Percentiles rank a stretch among this genome's conserved stretches.
Conservation (phyloP, 2,329 filamentous ascomycete species). For the Hymenoscyphus fructigenus region DNA sequence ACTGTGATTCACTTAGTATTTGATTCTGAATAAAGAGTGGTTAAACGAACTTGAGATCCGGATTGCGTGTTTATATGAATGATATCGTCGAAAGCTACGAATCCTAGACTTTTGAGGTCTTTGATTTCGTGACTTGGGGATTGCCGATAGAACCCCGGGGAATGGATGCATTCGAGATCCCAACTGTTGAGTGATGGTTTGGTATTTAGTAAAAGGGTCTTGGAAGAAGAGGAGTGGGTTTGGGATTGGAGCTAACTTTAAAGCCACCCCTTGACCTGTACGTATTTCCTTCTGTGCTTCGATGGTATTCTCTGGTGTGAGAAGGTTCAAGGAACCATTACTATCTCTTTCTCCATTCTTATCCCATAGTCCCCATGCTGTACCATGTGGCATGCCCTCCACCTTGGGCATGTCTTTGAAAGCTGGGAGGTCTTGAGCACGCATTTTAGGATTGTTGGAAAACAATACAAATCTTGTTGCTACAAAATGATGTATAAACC, state of each 20-base stretch:
- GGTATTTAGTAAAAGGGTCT: background rate
- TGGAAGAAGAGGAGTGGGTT: background rate
- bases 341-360: slow-evolving; percentile 47
- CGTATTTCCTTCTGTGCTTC: slow-evolving; percentile 43
- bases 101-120: slow-evolving; percentile 31
- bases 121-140: slow-evolving; percentile 18
- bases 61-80: slow-evolving; percentile 49
- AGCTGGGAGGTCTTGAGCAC: slow-evolving; percentile 31
- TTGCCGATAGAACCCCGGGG: slow-evolving; percentile 24
- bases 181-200: slow-evolving; percentile 11
- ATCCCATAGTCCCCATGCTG: slow-evolving; percentile 46
- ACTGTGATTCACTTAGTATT: slow-evolving; percentile 42
- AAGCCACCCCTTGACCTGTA: slow-evolving; percentile 40
- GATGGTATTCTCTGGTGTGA: slow-evolving; percentile 43
- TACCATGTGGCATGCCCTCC: slow-evolving; percentile 43
- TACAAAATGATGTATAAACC: too few species aligned
- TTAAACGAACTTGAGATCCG: slow-evolving; percentile 37
- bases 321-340: slow-evolving; percentile 45
- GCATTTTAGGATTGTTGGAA: slow-evolving; percentile 24
- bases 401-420: slow-evolving; percentile 44
- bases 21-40: background rate
- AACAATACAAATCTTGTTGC: too few species aligned
- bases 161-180: slow-evolving; percentile 18
- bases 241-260: slow-evolving; percentile 17
- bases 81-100: slow-evolving; percentile 53